A percentile compares a stretch with the other conserved stretches of the same genome.
Conservation (phyloP, 768 basidiomycete genomes). For the Naganishia kalamii region DNA sequence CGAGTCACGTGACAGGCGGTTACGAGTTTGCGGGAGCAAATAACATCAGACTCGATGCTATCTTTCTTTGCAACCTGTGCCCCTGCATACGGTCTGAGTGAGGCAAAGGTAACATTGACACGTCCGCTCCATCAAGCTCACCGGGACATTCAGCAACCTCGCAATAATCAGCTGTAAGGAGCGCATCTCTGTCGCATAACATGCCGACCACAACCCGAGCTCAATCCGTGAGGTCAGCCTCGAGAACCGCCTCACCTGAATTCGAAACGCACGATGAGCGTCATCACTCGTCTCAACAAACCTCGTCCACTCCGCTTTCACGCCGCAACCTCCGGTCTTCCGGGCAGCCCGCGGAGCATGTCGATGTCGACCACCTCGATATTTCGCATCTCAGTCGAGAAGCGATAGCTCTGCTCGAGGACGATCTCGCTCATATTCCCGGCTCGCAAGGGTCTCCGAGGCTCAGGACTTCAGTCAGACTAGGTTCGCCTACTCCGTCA, state of each 20-base stretch:
- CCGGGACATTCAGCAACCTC: background rate
- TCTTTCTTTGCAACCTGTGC: background rate
- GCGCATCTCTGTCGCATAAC: background rate
- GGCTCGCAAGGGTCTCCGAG: constrained; percentile 7
- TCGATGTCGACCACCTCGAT: constrained; percentile 4
- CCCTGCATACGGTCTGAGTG: background rate
- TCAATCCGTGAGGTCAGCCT: constrained; percentile 7
- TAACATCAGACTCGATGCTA: background rate
- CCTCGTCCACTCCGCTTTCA: background rate
- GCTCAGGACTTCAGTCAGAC: background rate
- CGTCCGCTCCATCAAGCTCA: too few relatives aligned
- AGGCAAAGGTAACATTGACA: background rate
- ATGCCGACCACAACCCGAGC: constrained; percentile 10
- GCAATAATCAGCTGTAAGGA: too few relatives aligned
- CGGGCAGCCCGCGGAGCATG: constrained; percentile 7
- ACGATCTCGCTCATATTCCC: constrained; percentile 6
- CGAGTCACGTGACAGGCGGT: background rate
- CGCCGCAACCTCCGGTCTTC: constrained; percentile 1
- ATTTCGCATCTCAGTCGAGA: constrained; percentile 8
- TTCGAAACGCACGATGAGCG: background rate
- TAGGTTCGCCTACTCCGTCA: background rate
- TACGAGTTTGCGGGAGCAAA: constrained; percentile 4
- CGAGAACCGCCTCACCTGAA: constrained; percentile 7
- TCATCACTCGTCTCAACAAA: background rate
- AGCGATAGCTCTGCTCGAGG: background rate